Percentiles rank a stretch among this genome's conserved stretches.
These are phyloP conservation scores for Cadophora sp. DNA, from an alignment of 2,329 filamentous ascomycete species.

Conservation along the genomic window DNA sequence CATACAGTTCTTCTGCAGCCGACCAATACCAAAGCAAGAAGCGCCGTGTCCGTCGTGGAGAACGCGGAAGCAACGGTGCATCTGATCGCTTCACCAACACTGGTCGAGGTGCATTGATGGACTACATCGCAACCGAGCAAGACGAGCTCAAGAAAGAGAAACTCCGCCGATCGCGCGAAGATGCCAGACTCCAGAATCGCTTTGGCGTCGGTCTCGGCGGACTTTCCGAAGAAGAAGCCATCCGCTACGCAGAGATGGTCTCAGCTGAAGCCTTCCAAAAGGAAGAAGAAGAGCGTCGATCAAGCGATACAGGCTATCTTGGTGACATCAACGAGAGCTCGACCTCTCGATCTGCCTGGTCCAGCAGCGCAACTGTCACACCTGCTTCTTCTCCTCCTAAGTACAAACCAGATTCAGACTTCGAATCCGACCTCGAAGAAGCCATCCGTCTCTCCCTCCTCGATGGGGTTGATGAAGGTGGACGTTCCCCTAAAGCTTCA, in stretches of 20 bases:
- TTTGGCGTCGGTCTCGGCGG: slow-evolving; percentile 83
- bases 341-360: slow-evolving; percentile 45
- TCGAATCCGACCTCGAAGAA: slow-evolving; percentile 67
- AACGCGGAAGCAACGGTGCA: slow-evolving; percentile 65
- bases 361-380: slow-evolving; percentile 57
- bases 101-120: slow-evolving; percentile 73
- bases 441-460: slow-evolving; percentile 67
- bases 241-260: slow-evolving; percentile 70
- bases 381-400: slow-evolving; percentile 48
- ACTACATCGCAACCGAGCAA: slow-evolving; percentile 87
- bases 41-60: slow-evolving; percentile 71
- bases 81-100: slow-evolving; percentile 64
- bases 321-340: slow-evolving; percentile 52
- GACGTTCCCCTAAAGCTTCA: slow-evolving; percentile 53
- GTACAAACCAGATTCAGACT: slow-evolving; percentile 51
- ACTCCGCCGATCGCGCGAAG: slow-evolving; percentile 69
- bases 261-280: slow-evolving; percentile 64
- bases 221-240: slow-evolving; percentile 69
- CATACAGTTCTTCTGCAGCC: slow-evolving; percentile 82
- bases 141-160: slow-evolving; percentile 80
- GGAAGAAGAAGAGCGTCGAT: slow-evolving; percentile 61
- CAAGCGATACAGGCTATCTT: slow-evolving; percentile 58
- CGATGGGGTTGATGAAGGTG: slow-evolving; percentile 58
- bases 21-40: slow-evolving; percentile 79
- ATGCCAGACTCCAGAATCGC: slow-evolving; percentile 73